Base-by-base conservation (phyloP, 768 basidiomycete genomes). In the Boletus bicolor region DNA sequence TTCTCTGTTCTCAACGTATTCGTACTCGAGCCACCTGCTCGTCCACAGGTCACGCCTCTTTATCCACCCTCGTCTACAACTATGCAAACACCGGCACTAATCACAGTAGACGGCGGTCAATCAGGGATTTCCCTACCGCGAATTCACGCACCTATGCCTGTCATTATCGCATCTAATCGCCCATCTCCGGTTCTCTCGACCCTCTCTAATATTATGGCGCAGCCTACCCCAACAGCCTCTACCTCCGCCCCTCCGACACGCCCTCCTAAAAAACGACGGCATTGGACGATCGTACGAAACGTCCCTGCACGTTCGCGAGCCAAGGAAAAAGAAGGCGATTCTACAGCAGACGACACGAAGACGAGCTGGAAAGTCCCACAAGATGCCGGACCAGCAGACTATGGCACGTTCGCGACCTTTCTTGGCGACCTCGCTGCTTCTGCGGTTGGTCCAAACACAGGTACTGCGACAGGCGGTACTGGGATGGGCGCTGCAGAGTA, bases 1-100 rank as follows among this genome's bases (percentile, higher is more conserved):
- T 90, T 90, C 67, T 79, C 85, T 10, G 71, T 87, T 1, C 77
- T 91, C 2, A 85, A 82, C 17, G 73, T 75, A 36, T 76, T 90
- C 45, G 82, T 81, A 11, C 85, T 85, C 10, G 85, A 88, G 10
- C 75, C 77, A 0, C 76, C 64, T 6, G 69, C 77, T n/a, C 76
- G 79, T 26, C 87, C 87, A 4, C 76, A 74, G 36, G 72, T 90
- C 14, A 73, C 76, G 4, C 81, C 87, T 9, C 71, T 91, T 12
- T 83, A 81, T 63, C 79, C 82, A 38, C 72, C 80, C 5, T 58
- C 60, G 35, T 55, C 64, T 15, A 61, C 72, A 21, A 69, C 68
- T 14, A 34, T 57, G 0, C 55, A 62, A 4, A 48, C 66, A 14
- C 44, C 35, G 3, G 45, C n/a, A 3, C 32, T 19, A 5, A 39